Base-by-base conservation (phyloP, 2,329 filamentous ascomycete species). In the Cladosporium sp. region DNA sequence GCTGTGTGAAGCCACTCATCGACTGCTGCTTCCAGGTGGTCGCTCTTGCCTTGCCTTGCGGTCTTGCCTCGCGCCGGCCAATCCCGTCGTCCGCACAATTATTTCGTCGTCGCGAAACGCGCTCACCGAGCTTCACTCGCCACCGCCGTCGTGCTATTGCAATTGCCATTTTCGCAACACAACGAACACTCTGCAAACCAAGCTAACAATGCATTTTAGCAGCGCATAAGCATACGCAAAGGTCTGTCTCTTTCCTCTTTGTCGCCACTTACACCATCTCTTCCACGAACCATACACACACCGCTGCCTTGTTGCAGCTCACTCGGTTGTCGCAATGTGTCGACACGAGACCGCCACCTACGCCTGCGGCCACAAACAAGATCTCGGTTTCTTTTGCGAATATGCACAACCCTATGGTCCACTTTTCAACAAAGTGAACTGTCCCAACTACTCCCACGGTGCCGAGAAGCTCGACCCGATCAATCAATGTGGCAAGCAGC, bases 331-430 rank as follows among this genome's bases (percentile, higher is more conserved):
- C 65, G 67, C 33, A 49, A 75, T 75, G 73, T 75, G 73, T 65
- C 72, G 67, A 49, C 69, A 71, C 29, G 67, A 66, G 18, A 70
- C 67, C 63, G 65, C 58, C 31, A 46, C 68, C 28, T 72, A 67
- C 64, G 50, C 35, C n/a, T 75, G 73, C 65, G 68, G 70, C 29
- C 72, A 74, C 65, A 64, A 31, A 33, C 14, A 31, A n/a, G 66
- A 68, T 52, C 23, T 70, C 29, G 29, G 23, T 4, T 26, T 46
- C 18, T 57, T 60, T 33, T 71, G 69, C 55, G 66, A 67, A 2
- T 16, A 46, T 40, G 29, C 61, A 5, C 29, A 55, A 18, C 28
- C 23, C 10, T 49, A 63, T 10, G 35, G 40, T 10, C 65, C 69
- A 18, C 63, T 68, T 58, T 69, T 44, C 60, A 66, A 49, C 40